Evolutionary conservation across 257 asterid genomes (phyloP), one percentile per base, ranked within the genome.

Genomic region (Primulina huaijiensis): DNA sequence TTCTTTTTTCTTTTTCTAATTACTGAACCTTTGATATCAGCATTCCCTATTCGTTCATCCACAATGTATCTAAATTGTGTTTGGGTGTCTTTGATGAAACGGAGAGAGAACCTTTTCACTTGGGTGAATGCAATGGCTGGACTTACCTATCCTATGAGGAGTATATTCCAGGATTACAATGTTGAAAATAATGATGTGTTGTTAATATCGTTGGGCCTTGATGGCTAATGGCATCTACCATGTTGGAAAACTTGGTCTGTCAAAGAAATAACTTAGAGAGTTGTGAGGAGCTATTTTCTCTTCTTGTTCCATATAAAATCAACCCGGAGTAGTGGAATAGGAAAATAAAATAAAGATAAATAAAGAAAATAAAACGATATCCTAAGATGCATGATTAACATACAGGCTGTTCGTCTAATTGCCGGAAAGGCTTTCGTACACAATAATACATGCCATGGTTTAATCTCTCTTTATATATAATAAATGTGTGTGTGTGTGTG

Each of bases 1-100:
- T 38, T 38, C 2, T 38, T 38, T 8, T 38, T 38, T 1, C 10
- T 38, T 9, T 37, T 37, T 7, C 8, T 37, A 37, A 9, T 38
- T 11, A 59, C 46, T 65, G 43, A 40, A 60, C 55, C 50, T 69
- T 35, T 33, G 27, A 63, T 68, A 23, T 23, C 25, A 23, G 25
- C 25, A 23, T 23, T 23, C 25, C 25, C 25, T 23, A 23, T 23
- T 23, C 25, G 25, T 23, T 23, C 25, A 23, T 23, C 25, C 1
- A 23, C 25, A 23, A 23, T 23, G 25, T 23, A 23, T 23, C 25
- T 23, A 23, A 23, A 1, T 23, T 23, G 25, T 23, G 25, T 23
- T 23, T 23, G 25, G 25, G 25, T 23, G 25, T 23, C 1, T 0
- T 23, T 23, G 25, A 10, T 9, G 4, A 38, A 38, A 43, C 14